A percentile compares a stretch with the other conserved stretches of the same genome.
Evolutionary conservation across 352 stramenopile species (phyloP).

Genomic region (Phytopythium delawarense): DNA sequence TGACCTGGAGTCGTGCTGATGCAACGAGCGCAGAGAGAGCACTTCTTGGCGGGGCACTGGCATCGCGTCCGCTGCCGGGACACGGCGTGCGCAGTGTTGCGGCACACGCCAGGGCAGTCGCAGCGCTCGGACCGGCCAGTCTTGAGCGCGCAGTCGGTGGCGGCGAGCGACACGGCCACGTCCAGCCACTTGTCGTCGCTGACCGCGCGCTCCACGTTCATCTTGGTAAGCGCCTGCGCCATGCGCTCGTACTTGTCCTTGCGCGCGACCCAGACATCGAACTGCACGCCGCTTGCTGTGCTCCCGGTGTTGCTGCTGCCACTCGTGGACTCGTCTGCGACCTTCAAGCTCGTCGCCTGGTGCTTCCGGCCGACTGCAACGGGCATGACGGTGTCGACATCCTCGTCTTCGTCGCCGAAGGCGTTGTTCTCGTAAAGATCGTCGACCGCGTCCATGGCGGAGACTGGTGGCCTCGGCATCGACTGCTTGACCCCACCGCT

Average conservation of each 20-base stretch:
- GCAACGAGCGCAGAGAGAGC: conserved; percentile 69
- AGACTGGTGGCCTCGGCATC: conserved; percentile 15
- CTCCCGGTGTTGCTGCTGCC: conserved; percentile 10
- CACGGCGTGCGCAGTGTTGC: conserved; percentile 53
- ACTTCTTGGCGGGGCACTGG: conserved; percentile 77
- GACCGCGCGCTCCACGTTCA: conserved; percentile 60
- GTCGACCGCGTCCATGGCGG: conserved; percentile 48
- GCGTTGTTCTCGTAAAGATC: conserved; percentile 78
- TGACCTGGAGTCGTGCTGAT: conserved; percentile 46
- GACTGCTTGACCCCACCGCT: conserved; percentile 17
- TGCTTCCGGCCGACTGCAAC: conserved; percentile 11
- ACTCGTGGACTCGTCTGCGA: conserved; percentile 13
- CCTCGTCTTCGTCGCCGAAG: conserved; percentile 52
- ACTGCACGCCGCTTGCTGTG: conserved; percentile 33
- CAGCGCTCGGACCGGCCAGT: conserved; percentile 64
- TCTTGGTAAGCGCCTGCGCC: conserved; percentile 44
- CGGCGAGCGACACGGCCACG: conserved; percentile 65
- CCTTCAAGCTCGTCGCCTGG: conserved; percentile 4
- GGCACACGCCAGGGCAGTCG: conserved; percentile 68
- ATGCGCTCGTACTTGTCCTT: conserved; percentile 88
- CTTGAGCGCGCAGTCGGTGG: conserved; percentile 76
- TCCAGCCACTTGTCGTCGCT: conserved; percentile 67
- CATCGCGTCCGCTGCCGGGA: conserved; percentile 70
- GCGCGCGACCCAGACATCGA: conserved; percentile 78
- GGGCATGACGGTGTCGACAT: conserved; percentile 10